These are phyloP conservation scores for Colletotrichum tamarilloi DNA, from an alignment of 2,329 filamentous ascomycete genomes.

Conservation along the genomic window DNA sequence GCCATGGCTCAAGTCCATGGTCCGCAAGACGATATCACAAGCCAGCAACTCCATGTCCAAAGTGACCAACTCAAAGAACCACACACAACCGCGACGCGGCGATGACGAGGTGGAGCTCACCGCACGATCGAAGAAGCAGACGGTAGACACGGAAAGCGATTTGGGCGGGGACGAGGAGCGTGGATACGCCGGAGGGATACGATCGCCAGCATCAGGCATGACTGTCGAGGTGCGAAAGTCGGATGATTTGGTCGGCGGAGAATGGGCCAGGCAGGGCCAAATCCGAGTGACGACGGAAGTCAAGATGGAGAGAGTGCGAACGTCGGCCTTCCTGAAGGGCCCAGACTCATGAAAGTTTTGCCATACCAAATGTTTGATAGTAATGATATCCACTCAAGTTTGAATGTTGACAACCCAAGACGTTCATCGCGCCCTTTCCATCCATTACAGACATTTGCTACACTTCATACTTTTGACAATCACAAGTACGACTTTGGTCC, in stretches of 20 bases:
- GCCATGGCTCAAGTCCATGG: constrained; percentile 29
- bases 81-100: background rate
- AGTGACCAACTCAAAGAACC: background rate
- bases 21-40: constrained; percentile 26
- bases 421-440: background rate
- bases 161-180: constrained; percentile 19
- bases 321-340: constrained; percentile 8
- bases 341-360: background rate
- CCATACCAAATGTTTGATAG: background rate
- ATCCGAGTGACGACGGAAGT: constrained; percentile 29
- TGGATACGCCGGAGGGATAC: background rate
- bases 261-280: constrained; percentile 7
- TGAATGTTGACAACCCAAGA: no score
- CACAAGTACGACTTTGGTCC: constrained; percentile 10
- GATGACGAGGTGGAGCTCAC: constrained; percentile 32
- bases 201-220: constrained; percentile 12
- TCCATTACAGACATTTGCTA: background rate
- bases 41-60: constrained; percentile 28
- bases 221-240: constrained; percentile 25
- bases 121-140: constrained; percentile 9
- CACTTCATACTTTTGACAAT: background rate
- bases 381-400: background rate
- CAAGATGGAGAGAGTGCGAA: constrained; percentile 18
- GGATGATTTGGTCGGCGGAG: constrained; percentile 12
- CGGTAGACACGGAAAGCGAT: background rate